A percentile compares a stretch with the other conserved stretches of the same genome.
phyloP scores from a whole-genome alignment of 2,329 filamentous ascomycete species.

The Lachnellula cervina region DNA sequence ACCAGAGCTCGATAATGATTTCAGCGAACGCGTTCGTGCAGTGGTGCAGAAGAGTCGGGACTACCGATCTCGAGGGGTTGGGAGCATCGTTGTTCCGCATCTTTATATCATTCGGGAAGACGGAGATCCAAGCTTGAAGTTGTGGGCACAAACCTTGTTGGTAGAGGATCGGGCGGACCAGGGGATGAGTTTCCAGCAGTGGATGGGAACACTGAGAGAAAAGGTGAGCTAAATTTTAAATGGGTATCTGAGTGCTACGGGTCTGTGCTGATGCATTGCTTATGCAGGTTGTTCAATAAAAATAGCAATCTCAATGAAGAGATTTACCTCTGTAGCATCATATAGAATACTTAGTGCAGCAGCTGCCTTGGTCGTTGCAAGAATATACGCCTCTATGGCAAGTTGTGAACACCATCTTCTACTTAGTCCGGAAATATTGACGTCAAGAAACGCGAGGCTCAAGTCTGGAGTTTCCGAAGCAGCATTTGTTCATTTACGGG shows the following conservation, averaged over 20 bases:
- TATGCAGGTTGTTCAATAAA: conserved; percentile 29
- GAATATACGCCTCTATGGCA: not conserved
- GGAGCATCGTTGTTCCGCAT: conserved; percentile 88
- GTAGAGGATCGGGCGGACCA: conserved; percentile 95
- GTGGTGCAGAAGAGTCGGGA: conserved; percentile 91
- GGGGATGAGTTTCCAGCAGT: conserved; percentile 86
- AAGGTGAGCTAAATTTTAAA: conserved; percentile 61
- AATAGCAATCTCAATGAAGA: conserved; percentile 1
- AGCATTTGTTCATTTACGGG: too few relatives aligned
- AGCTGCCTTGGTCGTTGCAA: conserved; percentile 7
- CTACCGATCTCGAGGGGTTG: conserved; percentile 78
- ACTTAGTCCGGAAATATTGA: too few relatives aligned
- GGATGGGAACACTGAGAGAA: conserved; percentile 86
- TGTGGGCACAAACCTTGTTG: conserved; percentile 95
- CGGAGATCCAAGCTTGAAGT: conserved; percentile 86
- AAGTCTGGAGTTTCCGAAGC: too few relatives aligned
- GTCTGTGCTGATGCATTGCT: conserved; percentile 23
- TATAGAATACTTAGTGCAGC: conserved; percentile 15
- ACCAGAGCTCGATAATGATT: conserved; percentile 88
- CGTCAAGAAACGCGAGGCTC: too few relatives aligned
- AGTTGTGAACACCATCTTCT: not conserved
- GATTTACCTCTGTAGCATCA: conserved; percentile 20
- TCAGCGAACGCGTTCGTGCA: conserved; percentile 87
- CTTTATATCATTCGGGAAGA: conserved; percentile 93
- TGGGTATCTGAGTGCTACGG: conserved; percentile 11